Base-by-base conservation (phyloP, 163 green algal species). In the Chlamydomonas reinhardtii region DNA sequence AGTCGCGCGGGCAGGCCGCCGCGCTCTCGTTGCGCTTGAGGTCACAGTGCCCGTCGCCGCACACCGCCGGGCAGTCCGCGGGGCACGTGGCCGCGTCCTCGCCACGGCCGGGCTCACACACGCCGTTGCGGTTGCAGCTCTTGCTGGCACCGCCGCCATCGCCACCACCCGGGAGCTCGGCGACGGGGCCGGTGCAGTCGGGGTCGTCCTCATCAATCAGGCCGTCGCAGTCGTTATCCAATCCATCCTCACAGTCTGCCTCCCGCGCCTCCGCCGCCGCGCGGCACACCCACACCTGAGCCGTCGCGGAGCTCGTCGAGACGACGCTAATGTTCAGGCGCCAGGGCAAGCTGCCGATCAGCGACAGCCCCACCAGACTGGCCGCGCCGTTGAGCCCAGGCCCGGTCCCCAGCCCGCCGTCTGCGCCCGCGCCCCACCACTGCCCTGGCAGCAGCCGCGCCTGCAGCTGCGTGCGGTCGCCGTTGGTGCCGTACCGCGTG, bases 161-260 rank as follows among this genome's bases (percentile, higher is more conserved):
- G 48, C 48, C 48, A 4, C 17, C 59, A 43, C 31, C 75, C 29
- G 29, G 80, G 56, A 52, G 65, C 73, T 34, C 62, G 16, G 73
- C 25, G 6, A 31, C 75, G n/a, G 8, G 15, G 29, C 48, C n/a
- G 17, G 32, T 39, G 62, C 43, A 73, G 31, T 74, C 56, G 62
- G 37, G 76, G 64, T 64, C 62, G 62, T 31, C 68, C 8, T 52
- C 54, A n/a, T 86, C 85, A 19, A 24, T 43, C 77, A 90, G 78
- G 11, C 85, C 85, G 62, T 90, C 81, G 71, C 85, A 90, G 73
- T 90, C 77, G 34, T 90, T 73, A 73, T 90, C 85, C 77, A 90
- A 48, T 2, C 72, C 72, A 32, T 90, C 72, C 3, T 8, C 34
- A 65, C 85, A 90, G 54, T 73, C 59, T 5, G 35, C 65, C 78